These are phyloP conservation scores for Paecilomyces formosus DNA, from an alignment of 2,329 filamentous ascomycete species.

Conservation along the genomic window DNA sequence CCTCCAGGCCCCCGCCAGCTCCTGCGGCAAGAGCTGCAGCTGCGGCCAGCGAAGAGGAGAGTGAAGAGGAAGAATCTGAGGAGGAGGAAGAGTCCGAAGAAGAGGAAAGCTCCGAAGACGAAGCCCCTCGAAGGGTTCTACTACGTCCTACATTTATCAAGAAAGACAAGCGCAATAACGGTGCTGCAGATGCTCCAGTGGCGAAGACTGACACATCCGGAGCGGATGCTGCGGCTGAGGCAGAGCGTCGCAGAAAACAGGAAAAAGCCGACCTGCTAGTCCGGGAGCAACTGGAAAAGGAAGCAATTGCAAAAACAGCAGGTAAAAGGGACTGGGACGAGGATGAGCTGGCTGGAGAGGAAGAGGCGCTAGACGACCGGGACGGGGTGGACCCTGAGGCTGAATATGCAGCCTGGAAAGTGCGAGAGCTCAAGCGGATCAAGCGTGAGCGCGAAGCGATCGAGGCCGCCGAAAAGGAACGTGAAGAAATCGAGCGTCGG, in stretches of 20 bases:
- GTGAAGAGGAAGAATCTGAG: conserved; percentile 50
- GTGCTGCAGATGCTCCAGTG: conserved; percentile 12
- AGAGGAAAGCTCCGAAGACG: conserved; percentile 51
- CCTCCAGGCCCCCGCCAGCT: conserved; percentile 10
- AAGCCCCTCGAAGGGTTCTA: conserved; percentile 48
- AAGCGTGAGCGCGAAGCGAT: conserved; percentile 81
- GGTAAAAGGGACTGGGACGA: conserved; percentile 83
- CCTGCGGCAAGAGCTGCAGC: conserved; percentile 11
- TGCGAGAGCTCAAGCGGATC: conserved; percentile 82
- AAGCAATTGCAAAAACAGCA: conserved; percentile 64
- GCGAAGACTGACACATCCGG: conserved; percentile 8
- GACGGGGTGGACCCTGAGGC: conserved; percentile 81
- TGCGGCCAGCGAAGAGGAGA: conserved; percentile 29
- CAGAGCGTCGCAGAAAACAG: conserved; percentile 39
- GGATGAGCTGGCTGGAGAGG: conserved; percentile 55
- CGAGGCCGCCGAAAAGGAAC: conserved; percentile 73
- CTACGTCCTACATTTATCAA: conserved; percentile 62
- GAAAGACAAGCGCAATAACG: conserved; percentile 50
- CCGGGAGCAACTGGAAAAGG: conserved; percentile 79
- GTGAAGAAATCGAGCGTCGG: conserved; percentile 81
- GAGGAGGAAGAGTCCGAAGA: conserved; percentile 46
- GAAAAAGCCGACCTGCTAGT: conserved; percentile 71
- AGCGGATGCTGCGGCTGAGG: conserved; percentile 35
- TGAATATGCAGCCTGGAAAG: conserved; percentile 86
- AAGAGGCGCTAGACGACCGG: conserved; percentile 76